These are phyloP conservation scores for Styphnolobium japonicum DNA, from an alignment of 306 rosid genomes.

Conservation along the genomic window DNA sequence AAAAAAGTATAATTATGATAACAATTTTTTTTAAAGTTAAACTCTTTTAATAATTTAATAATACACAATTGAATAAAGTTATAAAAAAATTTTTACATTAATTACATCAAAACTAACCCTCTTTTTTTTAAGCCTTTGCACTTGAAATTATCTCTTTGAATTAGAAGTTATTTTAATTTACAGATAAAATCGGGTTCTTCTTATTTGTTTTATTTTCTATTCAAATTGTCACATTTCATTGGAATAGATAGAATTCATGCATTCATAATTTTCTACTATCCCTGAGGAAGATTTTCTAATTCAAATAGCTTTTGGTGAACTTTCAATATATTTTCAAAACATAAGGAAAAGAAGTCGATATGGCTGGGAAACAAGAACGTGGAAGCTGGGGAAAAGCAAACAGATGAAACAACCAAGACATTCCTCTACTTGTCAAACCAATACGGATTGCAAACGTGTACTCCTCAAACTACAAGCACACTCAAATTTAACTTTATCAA, in stretches of 20 bases:
- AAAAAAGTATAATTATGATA: no score
- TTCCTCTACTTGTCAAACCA: neutral
- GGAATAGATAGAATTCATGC: neutral
- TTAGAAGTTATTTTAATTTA: no score
- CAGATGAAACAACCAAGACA: neutral
- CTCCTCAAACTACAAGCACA: neutral
- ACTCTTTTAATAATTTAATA: no score
- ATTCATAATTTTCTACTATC: neutral
- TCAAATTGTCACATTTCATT: neutral
- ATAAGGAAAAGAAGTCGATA: neutral
- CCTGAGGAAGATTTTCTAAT: neutral
- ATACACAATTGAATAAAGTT: no score
- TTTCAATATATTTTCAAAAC: neutral
- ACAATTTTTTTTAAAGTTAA: no score
- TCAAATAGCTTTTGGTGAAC: neutral
- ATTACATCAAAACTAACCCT: no score
- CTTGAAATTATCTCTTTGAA: no score
- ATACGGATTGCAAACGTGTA: neutral
- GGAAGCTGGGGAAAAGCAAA: neutral
- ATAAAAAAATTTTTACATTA: no score
- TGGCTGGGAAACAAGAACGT: neutral
- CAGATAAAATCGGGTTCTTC: no score
- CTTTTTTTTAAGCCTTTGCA: no score
- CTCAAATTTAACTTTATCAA: neutral
- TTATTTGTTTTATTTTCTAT: neutral